Conservation (phyloP, 306 rosid species). For the Inga oerstediana region DNA sequence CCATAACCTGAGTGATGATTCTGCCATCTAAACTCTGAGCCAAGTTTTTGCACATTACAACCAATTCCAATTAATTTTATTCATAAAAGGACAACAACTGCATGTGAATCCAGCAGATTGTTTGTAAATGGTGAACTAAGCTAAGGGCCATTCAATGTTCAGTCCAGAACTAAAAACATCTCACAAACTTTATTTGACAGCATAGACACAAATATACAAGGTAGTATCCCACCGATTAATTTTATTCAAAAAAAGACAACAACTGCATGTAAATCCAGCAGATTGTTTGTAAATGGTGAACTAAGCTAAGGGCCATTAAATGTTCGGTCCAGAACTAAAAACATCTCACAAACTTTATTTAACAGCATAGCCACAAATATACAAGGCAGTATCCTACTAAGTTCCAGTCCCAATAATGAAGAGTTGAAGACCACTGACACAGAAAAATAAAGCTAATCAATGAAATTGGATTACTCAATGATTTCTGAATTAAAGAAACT, state of each 20-base stretch:
- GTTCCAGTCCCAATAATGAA: background rate
- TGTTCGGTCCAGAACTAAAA: background rate
- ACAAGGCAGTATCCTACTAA: background rate
- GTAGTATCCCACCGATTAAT: background rate
- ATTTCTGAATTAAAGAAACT: constrained; percentile 8
- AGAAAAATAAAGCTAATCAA: constrained; percentile 23
- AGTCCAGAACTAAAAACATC: background rate
- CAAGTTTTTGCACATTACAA: background rate
- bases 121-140: background rate
- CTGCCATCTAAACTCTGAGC: background rate
- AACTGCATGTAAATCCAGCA: background rate
- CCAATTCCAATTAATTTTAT: background rate
- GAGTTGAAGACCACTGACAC: background rate
- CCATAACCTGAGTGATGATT: background rate
- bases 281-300: background rate
- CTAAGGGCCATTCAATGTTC: background rate
- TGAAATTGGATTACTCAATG: constrained; percentile 4
- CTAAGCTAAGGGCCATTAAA: background rate
- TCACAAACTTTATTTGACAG: background rate
- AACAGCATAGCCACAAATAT: background rate
- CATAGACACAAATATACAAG: background rate
- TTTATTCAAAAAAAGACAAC: background rate
- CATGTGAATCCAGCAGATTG: no score
- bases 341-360: background rate
- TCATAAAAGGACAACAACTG: background rate